Conservation (phyloP, 192 early-diverging fungal species). For the Linnemannia hyalina region DNA sequence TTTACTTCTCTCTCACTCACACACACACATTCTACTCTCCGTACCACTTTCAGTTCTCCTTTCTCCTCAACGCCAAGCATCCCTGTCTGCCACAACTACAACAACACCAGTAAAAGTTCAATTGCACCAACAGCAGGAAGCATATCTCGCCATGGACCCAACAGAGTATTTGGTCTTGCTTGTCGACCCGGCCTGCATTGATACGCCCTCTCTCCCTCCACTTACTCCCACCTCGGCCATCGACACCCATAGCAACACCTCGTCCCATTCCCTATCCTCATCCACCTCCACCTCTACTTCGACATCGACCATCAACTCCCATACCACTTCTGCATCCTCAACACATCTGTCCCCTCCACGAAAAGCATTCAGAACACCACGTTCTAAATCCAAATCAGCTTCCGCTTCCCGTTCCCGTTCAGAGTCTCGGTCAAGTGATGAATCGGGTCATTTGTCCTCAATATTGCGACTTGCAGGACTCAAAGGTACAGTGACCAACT, state of each 20-base stretch:
- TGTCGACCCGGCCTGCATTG: constrained; percentile 21
- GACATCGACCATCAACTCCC: constrained; percentile 9
- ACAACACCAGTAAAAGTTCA: neutral
- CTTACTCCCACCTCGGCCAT: constrained; percentile 9
- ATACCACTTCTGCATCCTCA: constrained; percentile 18
- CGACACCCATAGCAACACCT: constrained; percentile 25
- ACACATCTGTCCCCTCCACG: constrained; percentile 17
- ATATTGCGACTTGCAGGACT: constrained; percentile 44
- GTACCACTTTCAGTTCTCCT: neutral
- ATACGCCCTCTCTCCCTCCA: constrained; percentile 15
- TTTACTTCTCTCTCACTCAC: no score
- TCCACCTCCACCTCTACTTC: constrained; percentile 28
- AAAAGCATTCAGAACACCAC: constrained; percentile 25
- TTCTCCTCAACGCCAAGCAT: neutral
- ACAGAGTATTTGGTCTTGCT: constrained; percentile 30
- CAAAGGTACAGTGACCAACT: constrained; percentile 26
- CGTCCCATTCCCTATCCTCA: constrained; percentile 31
- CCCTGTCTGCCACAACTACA: neutral
- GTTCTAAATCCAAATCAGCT: constrained; percentile 44
- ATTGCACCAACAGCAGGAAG: neutral
- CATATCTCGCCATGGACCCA: constrained; percentile 30
- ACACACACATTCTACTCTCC: neutral
- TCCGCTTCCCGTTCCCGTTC: constrained; percentile 38
- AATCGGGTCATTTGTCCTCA: constrained; percentile 22
- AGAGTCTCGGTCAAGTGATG: constrained; percentile 48